These are phyloP conservation scores for Macrolepiota albuminosa DNA, from an alignment of 768 basidiomycete species.

Conservation along the genomic window DNA sequence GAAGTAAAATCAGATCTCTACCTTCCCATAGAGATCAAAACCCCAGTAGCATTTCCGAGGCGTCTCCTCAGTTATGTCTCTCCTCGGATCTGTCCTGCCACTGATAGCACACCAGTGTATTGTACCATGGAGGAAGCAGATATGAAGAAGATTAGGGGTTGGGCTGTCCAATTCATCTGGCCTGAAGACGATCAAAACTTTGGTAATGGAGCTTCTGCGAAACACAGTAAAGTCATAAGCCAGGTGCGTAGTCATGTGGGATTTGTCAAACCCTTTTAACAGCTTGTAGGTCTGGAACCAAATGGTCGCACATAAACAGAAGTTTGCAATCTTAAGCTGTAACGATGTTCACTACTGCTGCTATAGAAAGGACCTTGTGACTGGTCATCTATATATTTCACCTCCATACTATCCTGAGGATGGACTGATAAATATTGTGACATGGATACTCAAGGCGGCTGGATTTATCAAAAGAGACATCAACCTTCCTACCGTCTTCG, in stretches of 20 bases:
- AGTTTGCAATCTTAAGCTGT: background rate
- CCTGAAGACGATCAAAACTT: background rate
- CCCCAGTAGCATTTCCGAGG: background rate
- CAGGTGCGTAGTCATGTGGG: background rate
- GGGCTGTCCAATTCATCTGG: background rate
- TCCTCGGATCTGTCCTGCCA: background rate
- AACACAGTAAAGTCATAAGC: background rate
- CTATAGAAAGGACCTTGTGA: background rate
- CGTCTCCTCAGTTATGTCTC: background rate
- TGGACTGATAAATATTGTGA: background rate
- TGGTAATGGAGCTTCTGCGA: fast-evolving
- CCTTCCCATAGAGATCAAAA: background rate
- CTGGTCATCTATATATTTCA: background rate
- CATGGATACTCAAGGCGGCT: background rate
- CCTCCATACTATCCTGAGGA: background rate
- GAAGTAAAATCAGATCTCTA: background rate
- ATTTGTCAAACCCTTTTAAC: background rate
- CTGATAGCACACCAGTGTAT: too few species aligned
- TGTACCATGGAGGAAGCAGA: background rate
- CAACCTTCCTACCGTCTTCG: too few species aligned
- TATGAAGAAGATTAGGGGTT: background rate
- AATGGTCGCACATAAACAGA: background rate
- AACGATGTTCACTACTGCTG: background rate
- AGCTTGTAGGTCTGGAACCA: background rate
- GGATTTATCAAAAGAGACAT: background rate